Conservation (phyloP, 805 yeast species). For the Candida silvatica region DNA sequence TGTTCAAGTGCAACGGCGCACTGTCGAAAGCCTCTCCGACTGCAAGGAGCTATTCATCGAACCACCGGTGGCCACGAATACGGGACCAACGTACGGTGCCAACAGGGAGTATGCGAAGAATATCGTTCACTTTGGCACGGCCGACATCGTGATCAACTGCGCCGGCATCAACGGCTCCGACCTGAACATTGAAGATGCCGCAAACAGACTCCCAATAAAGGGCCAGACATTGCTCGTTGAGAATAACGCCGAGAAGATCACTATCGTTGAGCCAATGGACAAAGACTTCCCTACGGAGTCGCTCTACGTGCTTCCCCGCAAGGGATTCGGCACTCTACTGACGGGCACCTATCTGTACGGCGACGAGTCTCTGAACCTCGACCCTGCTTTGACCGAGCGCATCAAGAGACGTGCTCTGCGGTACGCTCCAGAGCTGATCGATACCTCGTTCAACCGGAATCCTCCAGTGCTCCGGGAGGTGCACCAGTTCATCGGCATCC, state of each 20-base stretch:
- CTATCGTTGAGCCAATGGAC: slow-evolving; percentile 24
- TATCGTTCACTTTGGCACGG: slow-evolving; percentile 21
- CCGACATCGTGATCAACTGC: slow-evolving; percentile 45
- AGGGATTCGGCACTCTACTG: slow-evolving; percentile 55
- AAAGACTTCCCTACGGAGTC: slow-evolving; percentile 32
- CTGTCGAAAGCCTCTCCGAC: too few species aligned
- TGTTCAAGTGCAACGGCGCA: too few species aligned
- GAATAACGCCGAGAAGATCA: slow-evolving; percentile 30
- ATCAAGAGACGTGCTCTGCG: too few species aligned
- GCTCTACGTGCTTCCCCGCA: slow-evolving; percentile 54
- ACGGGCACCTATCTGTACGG: slow-evolving; percentile 44
- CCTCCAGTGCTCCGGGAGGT: too few species aligned
- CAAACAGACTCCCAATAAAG: slow-evolving; percentile 39
- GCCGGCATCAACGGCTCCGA: slow-evolving; percentile 42
- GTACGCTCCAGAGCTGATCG: too few species aligned
- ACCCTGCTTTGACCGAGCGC: too few species aligned
- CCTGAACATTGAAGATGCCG: slow-evolving; percentile 40
- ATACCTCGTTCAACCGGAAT: too few species aligned
- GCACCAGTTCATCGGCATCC: too few species aligned
- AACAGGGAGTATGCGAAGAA: slow-evolving; percentile 4
- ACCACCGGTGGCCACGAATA: background rate
- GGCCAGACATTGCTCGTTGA: slow-evolving; percentile 53
- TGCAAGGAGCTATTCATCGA: slow-evolving; percentile 13
- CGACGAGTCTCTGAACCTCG: too few species aligned
- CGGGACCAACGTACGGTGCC: slow-evolving; percentile 16